Evolutionary conservation across 176 grass and related monocot genomes (phyloP).

Genomic region (Avena atlantica): DNA sequence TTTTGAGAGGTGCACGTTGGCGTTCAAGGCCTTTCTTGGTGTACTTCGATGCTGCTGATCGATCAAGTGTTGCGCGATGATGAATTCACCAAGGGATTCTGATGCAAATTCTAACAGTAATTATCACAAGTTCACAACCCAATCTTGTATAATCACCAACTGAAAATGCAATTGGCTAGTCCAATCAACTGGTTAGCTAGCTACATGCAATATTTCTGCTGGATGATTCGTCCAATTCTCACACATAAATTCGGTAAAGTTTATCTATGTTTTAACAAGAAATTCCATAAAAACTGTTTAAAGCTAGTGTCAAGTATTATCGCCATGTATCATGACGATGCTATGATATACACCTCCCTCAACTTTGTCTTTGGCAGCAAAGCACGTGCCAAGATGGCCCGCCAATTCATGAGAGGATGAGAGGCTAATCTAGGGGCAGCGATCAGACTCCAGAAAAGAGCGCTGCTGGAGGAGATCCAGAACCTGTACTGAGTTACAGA

Average conservation of each 20-base stretch:
- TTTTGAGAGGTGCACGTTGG: constrained; percentile 35
- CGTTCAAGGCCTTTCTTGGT: neutral
- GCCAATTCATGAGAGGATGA: too few species aligned
- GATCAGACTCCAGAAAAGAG: too few species aligned
- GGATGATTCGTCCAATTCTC: neutral
- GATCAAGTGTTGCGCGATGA: neutral
- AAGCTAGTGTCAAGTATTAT: neutral
- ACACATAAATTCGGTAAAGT: too few species aligned
- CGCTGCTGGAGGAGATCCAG: too few species aligned
- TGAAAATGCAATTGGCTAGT: too few species aligned
- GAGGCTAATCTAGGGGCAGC: too few species aligned
- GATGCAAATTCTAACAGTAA: neutral
- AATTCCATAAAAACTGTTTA: neutral
- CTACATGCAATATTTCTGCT: neutral
- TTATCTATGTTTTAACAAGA: neutral
- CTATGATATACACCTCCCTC: too few species aligned
- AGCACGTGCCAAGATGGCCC: too few species aligned
- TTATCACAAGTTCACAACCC: too few species aligned
- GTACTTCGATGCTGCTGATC: neutral
- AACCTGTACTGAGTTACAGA: too few species aligned
- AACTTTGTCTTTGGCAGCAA: too few species aligned
- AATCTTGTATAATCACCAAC: neutral
- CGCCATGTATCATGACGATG: too few species aligned
- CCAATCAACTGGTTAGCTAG: neutral
- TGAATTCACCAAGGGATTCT: neutral